Conservation (phyloP, 2,329 filamentous ascomycete genomes). For the Verticillium albo-atrum region DNA sequence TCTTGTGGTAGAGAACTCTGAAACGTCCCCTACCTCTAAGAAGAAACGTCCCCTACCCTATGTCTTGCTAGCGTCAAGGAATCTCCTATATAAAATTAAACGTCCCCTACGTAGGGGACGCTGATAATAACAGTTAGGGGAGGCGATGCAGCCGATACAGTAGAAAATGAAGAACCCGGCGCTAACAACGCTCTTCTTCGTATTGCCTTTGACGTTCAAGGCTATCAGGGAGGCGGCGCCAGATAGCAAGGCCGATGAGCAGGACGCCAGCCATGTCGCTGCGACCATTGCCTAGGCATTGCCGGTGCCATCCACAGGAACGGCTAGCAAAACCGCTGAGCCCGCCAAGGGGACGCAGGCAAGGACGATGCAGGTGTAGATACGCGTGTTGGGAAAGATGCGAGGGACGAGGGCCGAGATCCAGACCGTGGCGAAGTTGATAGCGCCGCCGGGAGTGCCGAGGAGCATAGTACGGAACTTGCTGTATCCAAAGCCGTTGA, state of each 20-base stretch:
- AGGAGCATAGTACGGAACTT: constrained; percentile 11
- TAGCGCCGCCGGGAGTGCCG: constrained; percentile 6
- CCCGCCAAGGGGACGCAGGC: constrained; percentile 7
- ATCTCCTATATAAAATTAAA: no score
- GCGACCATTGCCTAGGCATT: constrained; percentile 18
- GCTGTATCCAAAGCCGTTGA: constrained; percentile 12
- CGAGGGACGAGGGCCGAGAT: constrained; percentile 11
- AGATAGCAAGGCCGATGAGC: constrained; percentile 11
- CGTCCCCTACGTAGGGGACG: no score
- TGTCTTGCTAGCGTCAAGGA: no score
- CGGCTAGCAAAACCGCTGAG: constrained; percentile 7
- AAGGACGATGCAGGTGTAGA: constrained; percentile 16
- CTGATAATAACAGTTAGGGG: no score
- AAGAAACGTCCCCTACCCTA: no score
- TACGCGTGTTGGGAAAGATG: constrained; percentile 12
- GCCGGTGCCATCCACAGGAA: constrained; percentile 8
- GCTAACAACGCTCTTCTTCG: constrained; percentile 59
- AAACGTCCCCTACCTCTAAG: no score
- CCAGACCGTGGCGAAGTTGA: constrained; percentile 4
- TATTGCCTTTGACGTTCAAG: constrained; percentile 63
- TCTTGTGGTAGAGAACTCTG: no score
- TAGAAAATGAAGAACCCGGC: constrained; percentile 20
- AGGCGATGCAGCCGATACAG: constrained; percentile 18
- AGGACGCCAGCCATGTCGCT: constrained; percentile 18
- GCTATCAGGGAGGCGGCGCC: constrained; percentile 38